These are phyloP conservation scores for Zoysia matrella DNA, from an alignment of 202 grass and related monocot genomes.

Conservation along the genomic window DNA sequence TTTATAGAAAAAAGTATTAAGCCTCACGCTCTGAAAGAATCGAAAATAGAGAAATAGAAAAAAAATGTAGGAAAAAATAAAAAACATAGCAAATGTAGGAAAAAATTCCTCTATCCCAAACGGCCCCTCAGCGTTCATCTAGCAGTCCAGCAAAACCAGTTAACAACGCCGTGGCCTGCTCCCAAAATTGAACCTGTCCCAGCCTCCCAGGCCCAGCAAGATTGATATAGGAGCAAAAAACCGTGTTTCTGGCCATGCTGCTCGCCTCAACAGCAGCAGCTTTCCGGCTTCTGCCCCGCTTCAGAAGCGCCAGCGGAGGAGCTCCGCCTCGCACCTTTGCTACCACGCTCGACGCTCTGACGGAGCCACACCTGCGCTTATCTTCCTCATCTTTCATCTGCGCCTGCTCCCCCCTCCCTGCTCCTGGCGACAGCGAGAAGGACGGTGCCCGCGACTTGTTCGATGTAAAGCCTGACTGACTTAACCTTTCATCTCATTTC, in stretches of 20 bases:
- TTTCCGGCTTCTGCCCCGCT: not conserved
- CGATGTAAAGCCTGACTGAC: constrained; percentile 43
- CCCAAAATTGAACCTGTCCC: not conserved
- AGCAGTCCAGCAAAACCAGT: too few species aligned
- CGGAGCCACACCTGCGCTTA: not conserved
- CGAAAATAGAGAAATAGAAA: too few species aligned
- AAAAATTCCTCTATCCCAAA: too few species aligned
- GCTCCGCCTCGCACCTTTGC: constrained; percentile 7
- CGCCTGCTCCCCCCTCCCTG: constrained; percentile 30
- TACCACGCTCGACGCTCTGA: not conserved
- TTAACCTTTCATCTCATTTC: not conserved
- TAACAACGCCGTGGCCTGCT: too few species aligned
- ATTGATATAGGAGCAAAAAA: too few species aligned
- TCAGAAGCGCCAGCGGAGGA: not conserved
- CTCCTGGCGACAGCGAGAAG: constrained; percentile 6
- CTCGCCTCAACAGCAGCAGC: not conserved
- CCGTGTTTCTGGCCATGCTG: not conserved
- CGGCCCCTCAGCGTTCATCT: too few species aligned
- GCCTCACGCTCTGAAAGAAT: too few species aligned
- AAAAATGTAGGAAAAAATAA: too few species aligned
- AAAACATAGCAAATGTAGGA: too few species aligned
- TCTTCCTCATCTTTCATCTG: constrained; percentile 22
- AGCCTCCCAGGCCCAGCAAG: too few species aligned
- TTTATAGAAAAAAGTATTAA: too few species aligned
- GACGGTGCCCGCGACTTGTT: constrained; percentile 15